A percentile compares a stretch with the other conserved stretches of the same genome.
phyloP scores from a whole-genome alignment of 2,329 filamentous ascomycete genomes.

The Diaporthe australafricana region DNA sequence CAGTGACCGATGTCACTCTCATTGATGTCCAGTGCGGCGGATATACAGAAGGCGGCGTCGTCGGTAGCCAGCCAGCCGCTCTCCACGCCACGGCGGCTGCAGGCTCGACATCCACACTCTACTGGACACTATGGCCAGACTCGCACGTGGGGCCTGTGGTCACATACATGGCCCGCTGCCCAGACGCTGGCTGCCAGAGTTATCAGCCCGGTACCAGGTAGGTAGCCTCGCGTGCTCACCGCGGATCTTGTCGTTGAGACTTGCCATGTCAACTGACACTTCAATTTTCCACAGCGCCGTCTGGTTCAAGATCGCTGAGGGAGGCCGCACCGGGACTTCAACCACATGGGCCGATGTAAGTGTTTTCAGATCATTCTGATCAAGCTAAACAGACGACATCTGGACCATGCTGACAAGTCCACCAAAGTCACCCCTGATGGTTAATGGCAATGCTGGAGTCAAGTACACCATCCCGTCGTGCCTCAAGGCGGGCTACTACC shows the following conservation, averaged over 20 bases:
- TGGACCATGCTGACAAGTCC: neutral
- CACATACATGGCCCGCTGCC: constrained; percentile 71
- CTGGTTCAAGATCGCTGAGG: constrained; percentile 68
- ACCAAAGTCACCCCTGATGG: constrained; percentile 53
- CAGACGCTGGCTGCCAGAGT: constrained; percentile 60
- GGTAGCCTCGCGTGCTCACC: constrained; percentile 27
- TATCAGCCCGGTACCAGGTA: constrained; percentile 59
- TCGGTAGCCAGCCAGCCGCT: constrained; percentile 62
- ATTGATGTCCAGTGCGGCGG: constrained; percentile 69
- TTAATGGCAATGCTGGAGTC: constrained; percentile 53
- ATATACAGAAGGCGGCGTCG: constrained; percentile 58
- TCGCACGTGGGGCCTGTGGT: constrained; percentile 65
- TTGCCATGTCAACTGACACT: constrained; percentile 32
- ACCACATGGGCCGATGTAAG: constrained; percentile 58
- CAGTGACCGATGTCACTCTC: constrained; percentile 63
- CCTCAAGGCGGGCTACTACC: constrained; percentile 65
- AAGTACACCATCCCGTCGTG: constrained; percentile 66
- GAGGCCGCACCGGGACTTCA: constrained; percentile 61
- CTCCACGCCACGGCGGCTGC: constrained; percentile 65
- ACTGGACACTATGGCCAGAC: constrained; percentile 65
- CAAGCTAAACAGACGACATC: neutral
- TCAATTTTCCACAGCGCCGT: constrained; percentile 49
- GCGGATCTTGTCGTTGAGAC: neutral
- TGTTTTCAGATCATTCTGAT: neutral
- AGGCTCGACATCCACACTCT: constrained; percentile 63